Conservation (phyloP, 306 rosid species). For the Rosa lucieae region DNA sequence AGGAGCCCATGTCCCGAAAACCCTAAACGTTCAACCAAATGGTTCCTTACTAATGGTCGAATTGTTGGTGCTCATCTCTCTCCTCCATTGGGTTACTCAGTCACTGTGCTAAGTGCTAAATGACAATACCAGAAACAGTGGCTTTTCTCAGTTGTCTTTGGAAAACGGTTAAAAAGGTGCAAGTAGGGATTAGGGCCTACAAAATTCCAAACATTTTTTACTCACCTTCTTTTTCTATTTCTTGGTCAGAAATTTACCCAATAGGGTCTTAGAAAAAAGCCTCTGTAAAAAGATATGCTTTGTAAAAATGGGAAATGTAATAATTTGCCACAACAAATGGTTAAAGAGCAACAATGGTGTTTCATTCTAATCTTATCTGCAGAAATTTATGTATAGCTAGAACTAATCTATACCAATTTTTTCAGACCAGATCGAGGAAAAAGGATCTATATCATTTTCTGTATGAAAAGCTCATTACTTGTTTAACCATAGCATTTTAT, state of each 20-base stretch:
- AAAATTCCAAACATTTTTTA: slow-evolving; percentile 19
- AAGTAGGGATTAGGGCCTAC: slow-evolving; percentile 29
- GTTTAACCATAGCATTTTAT: background rate
- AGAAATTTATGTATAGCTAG: no score
- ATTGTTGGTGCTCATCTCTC: slow-evolving; percentile 31
- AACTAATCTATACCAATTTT: no score
- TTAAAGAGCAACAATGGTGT: no score
- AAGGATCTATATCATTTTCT: no score
- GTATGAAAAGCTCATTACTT: background rate
- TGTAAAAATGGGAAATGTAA: no score
- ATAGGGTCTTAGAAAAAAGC: background rate
- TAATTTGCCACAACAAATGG: no score
- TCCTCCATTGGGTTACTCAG: slow-evolving; percentile 13
- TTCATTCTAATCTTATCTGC: no score
- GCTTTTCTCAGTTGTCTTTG: slow-evolving; percentile 61
- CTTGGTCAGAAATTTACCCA: background rate
- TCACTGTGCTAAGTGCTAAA: slow-evolving; percentile 47
- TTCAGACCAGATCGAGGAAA: no score
- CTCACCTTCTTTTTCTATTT: slow-evolving; percentile 2
- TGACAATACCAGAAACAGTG: slow-evolving; percentile 72
- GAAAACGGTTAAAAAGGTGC: slow-evolving; percentile 37
- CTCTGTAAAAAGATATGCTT: no score
- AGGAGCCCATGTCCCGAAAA: slow-evolving; percentile 60
- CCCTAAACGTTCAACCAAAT: slow-evolving; percentile 51
- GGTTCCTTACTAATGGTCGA: slow-evolving; percentile 41